Base-by-base conservation (phyloP, 2,329 filamentous ascomycete genomes). In the Gnomoniopsis smithogilvyi region DNA sequence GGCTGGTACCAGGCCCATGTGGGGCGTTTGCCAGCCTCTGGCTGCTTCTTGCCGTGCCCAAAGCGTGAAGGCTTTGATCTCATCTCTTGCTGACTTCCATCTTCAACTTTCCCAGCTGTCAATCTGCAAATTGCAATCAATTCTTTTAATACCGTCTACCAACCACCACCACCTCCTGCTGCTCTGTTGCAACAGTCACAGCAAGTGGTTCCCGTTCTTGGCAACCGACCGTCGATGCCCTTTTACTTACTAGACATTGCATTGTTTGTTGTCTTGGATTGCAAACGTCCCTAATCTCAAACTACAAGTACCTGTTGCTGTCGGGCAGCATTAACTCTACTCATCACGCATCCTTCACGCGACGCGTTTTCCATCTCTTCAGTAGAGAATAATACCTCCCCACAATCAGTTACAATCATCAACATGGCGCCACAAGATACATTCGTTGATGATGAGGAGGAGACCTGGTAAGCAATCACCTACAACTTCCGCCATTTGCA, bases 361-460 rank as follows among this genome's bases (percentile, higher is more conserved):
- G 24, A 56, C 54, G 34, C 34, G 54, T 43, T 38, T 4, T 49
- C 26, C 38, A 34, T 26, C 30, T 7, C 21, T 52, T 43, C 49
- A 45, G 50, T 46, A 43, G 21, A 26, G 49, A 54, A 56, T 54
- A 59, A 62, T 51, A 59, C 59, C 56, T 58, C 54, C 24, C 21
- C n/a, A 33, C 3, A 24, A 41, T 7, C 33, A 17, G 26, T 8
- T 4, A 30, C 38, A n/a, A 14, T 36, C 26, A 41, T 24, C 71
- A 76, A 64, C 62, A 89, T 89, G 86, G 84, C 85, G 58, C 85
- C 85, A 58, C 84, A 89, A 77, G 87, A 90, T 70, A 83, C 80
- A 66, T 89, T 88, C 72, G 83, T 90, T 72, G 87, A 89, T 65
- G 86, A 90, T 69, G 86, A 89, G 70, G 86, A 89, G 68, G 86